Base-by-base conservation (phyloP, 306 rosid species). In the Medicago ruthenica region DNA sequence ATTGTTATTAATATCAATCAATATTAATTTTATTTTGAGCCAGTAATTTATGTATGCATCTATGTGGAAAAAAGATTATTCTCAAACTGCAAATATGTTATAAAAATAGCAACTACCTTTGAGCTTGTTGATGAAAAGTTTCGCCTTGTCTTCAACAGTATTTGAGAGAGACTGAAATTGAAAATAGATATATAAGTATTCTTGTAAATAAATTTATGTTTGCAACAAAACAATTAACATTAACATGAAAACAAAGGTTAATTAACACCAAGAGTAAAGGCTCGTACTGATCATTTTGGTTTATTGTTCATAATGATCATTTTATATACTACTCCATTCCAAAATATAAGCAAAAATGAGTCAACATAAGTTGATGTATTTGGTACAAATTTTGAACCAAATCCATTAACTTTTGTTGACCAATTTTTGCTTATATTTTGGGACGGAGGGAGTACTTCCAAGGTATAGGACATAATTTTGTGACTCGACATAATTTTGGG, bases 81-180 rank as follows among this genome's bases (percentile, higher is more conserved):
- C 54, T 48, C n/a, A 6, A 48, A 48, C 20, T 1, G 55, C 34
- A 55, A 55, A 36, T 51, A 68, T 40, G 22, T 59, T 58, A 17
- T 60, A 22, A 59, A 65, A 47, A 63, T 34, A 63, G 1, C 3
- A 21, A 20, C 34, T 62, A 92, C 97, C 97, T 92, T 88, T 92
- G 4, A 92, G 89, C 63, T 90, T 90, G 91, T 80, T 87, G 86
- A 92, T 85, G 71, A 92, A 70, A 90, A 89, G 81, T 84, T 90
- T 92, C 9, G 97, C 93, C 87, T 90, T 92, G 75, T 84, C 93
- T 81, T 92, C 97, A n/a, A 92, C 92, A 3, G 87, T 88, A 58
- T 67, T 88, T 48, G 97, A 88, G 78, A 92, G 74, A 70, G 89
- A 85, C 97, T 92, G 89, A 71, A 86, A 82, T 57, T 44, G 61